Evolutionary conservation across 2,329 filamentous ascomycete species (phyloP).

Genomic region (Monosporascus ibericus): DNA sequence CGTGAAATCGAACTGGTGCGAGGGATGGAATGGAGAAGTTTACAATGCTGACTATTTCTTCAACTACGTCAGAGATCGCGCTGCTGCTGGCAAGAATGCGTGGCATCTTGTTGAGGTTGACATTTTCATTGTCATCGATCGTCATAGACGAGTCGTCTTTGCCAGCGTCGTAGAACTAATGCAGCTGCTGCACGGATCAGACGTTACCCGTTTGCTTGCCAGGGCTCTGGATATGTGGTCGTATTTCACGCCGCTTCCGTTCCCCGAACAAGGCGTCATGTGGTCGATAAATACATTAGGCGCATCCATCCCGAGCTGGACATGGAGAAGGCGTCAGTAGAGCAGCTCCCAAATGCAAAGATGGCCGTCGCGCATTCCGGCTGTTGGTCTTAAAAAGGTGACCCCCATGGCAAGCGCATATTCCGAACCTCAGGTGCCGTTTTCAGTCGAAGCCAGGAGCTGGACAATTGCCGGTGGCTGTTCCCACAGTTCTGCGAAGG

Average conservation of each 20-base stretch:
- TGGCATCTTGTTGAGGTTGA: constrained; percentile 7
- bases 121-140: constrained; percentile 5
- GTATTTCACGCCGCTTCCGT: constrained; percentile 9
- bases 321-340: constrained; percentile 8
- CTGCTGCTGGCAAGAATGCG: neutral
- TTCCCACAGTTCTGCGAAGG: constrained; percentile 3
- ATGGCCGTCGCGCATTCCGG: constrained; percentile 14
- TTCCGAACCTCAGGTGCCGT: constrained; percentile 1
- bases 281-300: constrained; percentile 9
- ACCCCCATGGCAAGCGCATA: constrained; percentile 3
- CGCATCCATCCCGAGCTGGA: constrained; percentile 14
- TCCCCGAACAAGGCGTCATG: constrained; percentile 9
- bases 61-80: constrained; percentile 7
- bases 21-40: neutral
- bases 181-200: constrained; percentile 4
- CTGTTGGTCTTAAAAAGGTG: constrained; percentile 6
- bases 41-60: constrained; percentile 5
- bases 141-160: constrained; percentile 9
- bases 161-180: constrained; percentile 10
- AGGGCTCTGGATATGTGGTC: constrained; percentile 10
- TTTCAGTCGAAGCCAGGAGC: neutral
- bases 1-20: constrained; percentile 2
- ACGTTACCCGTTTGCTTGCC: constrained; percentile 1
- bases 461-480: neutral
- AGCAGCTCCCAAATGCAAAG: constrained; percentile 8